phyloP scores from a whole-genome alignment of 345 rosid species.

The Salix caprea region DNA sequence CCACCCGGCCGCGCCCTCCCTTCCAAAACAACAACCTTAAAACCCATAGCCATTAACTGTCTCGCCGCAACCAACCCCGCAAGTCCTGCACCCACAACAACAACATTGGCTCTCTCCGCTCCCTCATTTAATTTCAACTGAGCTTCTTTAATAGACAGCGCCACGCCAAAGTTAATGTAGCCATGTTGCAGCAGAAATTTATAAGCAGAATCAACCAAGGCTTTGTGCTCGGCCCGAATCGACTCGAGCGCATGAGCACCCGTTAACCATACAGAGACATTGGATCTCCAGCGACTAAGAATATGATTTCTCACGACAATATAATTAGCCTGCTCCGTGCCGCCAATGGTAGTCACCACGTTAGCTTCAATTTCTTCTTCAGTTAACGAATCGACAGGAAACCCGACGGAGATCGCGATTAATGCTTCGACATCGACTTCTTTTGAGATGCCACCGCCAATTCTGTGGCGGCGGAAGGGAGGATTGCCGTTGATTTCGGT shows the following conservation, averaged over 20 bases:
- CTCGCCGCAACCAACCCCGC: slow-evolving; percentile 88
- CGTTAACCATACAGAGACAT: slow-evolving; percentile 73
- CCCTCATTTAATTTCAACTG: slow-evolving; percentile 50
- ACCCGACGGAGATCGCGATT: slow-evolving; percentile 82
- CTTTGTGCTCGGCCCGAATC: slow-evolving; percentile 63
- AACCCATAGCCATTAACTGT: slow-evolving; percentile 77
- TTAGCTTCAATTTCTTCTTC: slow-evolving; percentile 97
- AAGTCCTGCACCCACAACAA: slow-evolving; percentile 81
- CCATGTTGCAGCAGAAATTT: slow-evolving; percentile 74
- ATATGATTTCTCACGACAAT: slow-evolving; percentile 83
- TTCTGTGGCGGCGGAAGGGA: slow-evolving; percentile 55
- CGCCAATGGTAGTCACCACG: slow-evolving; percentile 65
- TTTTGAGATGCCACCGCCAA: slow-evolving; percentile 44
- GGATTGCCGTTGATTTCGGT: slow-evolving; percentile 74
- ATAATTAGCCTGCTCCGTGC: slow-evolving; percentile 71
- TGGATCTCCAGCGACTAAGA: slow-evolving; percentile 76
- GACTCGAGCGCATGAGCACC: slow-evolving; percentile 71
- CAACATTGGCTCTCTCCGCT: slow-evolving; percentile 62
- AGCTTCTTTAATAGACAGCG: slow-evolving; percentile 64
- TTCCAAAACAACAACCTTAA: slow-evolving; percentile 83
- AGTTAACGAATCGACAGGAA: slow-evolving; percentile 81
- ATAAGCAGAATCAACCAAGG: slow-evolving; percentile 67
- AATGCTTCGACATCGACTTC: slow-evolving; percentile 77
- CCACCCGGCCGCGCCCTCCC: slow-evolving; percentile 85
- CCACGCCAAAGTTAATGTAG: slow-evolving; percentile 75